These are phyloP conservation scores for Schizonepeta tenuifolia DNA, from an alignment of 257 asterid species.

Conservation along the genomic window DNA sequence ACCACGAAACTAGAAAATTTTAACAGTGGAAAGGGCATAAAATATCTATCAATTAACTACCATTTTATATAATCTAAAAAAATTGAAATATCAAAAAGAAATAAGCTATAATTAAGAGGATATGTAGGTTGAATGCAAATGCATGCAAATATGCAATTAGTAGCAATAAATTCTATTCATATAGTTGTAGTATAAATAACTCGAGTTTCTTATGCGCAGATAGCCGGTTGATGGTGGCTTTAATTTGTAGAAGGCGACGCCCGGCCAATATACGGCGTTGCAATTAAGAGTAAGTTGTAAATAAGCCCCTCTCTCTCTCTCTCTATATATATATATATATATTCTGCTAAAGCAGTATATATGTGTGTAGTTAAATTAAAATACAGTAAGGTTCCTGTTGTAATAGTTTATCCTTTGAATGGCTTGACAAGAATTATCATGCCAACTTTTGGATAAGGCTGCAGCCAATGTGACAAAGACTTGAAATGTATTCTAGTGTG, in stretches of 20 bases:
- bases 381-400: neutral
- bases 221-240: neutral
- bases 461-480: neutral
- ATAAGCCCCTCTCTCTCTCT: no score
- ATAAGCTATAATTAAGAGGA: neutral
- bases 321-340: neutral
- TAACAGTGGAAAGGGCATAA: neutral
- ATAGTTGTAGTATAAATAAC: neutral
- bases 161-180: neutral
- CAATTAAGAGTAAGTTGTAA: constrained; percentile 14
- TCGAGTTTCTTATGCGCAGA: constrained; percentile 29
- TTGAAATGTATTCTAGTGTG: constrained; percentile 4
- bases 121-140: neutral
- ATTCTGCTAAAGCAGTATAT: neutral
- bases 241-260: neutral
- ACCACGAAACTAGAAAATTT: neutral
- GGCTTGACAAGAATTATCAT: neutral
- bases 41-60: no score
- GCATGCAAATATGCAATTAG: neutral
- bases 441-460: neutral
- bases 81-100: neutral
- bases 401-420: neutral
- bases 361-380: neutral
- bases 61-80: neutral
- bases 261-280: neutral